Percentiles rank a stretch among this genome's conserved stretches.
These are phyloP conservation scores for Colletotrichum chrysophilum DNA, from an alignment of 2,329 filamentous ascomycete species.

Conservation along the genomic window DNA sequence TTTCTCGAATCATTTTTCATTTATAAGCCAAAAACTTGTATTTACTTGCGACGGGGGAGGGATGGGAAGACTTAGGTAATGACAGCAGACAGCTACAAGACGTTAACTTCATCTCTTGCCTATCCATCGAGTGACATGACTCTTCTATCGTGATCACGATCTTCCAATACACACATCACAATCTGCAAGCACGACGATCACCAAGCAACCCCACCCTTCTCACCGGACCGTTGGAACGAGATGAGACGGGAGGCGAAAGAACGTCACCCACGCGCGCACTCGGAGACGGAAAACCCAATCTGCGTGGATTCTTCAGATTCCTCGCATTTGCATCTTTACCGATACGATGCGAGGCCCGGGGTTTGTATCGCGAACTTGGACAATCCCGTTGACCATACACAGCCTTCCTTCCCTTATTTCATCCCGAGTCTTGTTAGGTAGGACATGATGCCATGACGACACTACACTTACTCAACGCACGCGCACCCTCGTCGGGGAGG, in stretches of 20 bases:
- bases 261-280: not conserved
- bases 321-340: not conserved
- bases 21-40: not conserved
- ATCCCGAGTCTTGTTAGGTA: not conserved
- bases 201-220: not conserved
- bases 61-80: constrained; percentile 1
- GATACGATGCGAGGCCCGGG: not conserved
- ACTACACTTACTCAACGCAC: not conserved
- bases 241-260: not conserved
- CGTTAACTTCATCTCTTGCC: not conserved
- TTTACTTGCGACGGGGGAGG: not conserved
- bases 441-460: not conserved
- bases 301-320: not conserved
- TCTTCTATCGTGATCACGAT: not conserved
- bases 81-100: constrained; percentile 16
- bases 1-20: not conserved
- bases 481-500: not conserved
- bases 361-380: not conserved
- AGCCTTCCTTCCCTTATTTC: not conserved
- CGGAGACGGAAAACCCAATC: not conserved
- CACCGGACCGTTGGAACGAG: not conserved
- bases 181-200: not conserved
- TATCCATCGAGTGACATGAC: not conserved
- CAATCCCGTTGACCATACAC: not conserved
- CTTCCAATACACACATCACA: not conserved